A percentile compares a stretch with the other conserved stretches of the same genome.
phyloP scores from a whole-genome alignment of 2,329 filamentous ascomycete genomes.

The Zymoseptoria crescenta region DNA sequence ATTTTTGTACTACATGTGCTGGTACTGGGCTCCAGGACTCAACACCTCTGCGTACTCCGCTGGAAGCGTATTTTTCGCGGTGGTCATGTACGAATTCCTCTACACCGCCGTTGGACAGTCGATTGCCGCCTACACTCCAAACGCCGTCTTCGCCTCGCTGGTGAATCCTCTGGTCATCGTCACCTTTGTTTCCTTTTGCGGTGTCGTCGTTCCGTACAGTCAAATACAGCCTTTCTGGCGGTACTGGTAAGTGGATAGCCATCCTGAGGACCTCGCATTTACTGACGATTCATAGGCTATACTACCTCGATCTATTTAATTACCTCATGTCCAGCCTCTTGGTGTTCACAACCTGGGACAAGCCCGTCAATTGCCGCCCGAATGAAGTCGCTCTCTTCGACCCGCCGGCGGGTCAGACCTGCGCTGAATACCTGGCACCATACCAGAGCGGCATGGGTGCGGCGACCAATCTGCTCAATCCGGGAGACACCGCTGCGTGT shows the following conservation, averaged over 20 bases:
- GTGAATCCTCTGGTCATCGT: conserved; percentile 34
- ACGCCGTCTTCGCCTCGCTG: conserved; percentile 40
- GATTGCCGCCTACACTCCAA: conserved; percentile 39
- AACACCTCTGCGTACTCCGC: conserved; percentile 38
- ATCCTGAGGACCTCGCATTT: not conserved
- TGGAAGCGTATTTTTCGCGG: conserved; percentile 36
- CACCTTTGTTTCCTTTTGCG: conserved; percentile 28
- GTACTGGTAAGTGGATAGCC: conserved; percentile 26
- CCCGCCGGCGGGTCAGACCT: conserved; percentile 47
- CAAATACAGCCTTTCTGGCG: conserved; percentile 31
- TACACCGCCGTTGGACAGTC: conserved; percentile 50
- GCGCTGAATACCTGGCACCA: conserved; percentile 47
- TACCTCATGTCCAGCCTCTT: conserved; percentile 37
- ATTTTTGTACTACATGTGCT: conserved; percentile 41
- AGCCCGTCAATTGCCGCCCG: conserved; percentile 32
- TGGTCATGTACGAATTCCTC: conserved; percentile 53
- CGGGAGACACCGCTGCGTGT: conserved; percentile 50
- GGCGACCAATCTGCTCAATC: conserved; percentile 49
- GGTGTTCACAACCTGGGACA: conserved; percentile 35
- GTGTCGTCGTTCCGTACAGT: conserved; percentile 29
- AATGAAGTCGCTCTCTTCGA: conserved; percentile 37
- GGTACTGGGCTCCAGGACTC: conserved; percentile 36
- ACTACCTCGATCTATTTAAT: conserved; percentile 35
- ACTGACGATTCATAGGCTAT: conserved; percentile 5
- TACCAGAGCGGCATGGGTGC: conserved; percentile 46